Evolutionary conservation across 2,329 filamentous ascomycete genomes (phyloP).

Genomic region (Epichloe brachyelytri): DNA sequence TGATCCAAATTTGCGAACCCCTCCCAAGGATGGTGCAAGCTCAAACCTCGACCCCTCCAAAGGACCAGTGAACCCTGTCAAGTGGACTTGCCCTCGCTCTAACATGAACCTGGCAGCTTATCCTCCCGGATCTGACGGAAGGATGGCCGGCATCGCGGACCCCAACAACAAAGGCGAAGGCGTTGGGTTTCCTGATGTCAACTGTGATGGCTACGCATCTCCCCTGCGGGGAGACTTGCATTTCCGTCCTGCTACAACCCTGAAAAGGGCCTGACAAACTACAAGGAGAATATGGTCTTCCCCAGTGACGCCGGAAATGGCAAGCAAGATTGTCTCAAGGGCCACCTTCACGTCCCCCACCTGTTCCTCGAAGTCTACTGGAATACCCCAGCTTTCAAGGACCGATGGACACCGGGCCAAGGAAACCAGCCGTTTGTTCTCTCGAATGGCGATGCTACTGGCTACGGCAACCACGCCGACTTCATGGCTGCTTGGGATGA

Average conservation of each 20-base stretch:
- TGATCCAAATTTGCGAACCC: constrained; percentile 42
- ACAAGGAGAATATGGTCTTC: constrained; percentile 53
- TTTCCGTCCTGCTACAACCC: constrained; percentile 65
- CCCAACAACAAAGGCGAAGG: constrained; percentile 41
- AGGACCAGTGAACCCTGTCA: constrained; percentile 39
- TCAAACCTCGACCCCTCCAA: constrained; percentile 37
- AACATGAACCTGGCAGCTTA: constrained; percentile 37
- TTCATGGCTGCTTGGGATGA: constrained; percentile 64
- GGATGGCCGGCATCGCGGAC: constrained; percentile 40
- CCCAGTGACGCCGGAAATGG: constrained; percentile 35
- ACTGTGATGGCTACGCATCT: constrained; percentile 51
- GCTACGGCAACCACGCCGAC: constrained; percentile 58
- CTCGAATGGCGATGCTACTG: constrained; percentile 55
- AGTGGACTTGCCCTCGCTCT: constrained; percentile 49
- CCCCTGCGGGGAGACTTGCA: constrained; percentile 54
- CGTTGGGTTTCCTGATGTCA: constrained; percentile 54
- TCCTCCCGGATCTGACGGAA: constrained; percentile 40
- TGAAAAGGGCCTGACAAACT: constrained; percentile 42
- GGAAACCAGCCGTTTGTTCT: constrained; percentile 54
- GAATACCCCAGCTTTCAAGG: constrained; percentile 39
- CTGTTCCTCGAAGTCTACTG: constrained; percentile 49
- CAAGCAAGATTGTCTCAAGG: constrained; percentile 40
- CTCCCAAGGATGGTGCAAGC: constrained; percentile 38
- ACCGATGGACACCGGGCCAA: constrained; percentile 40
- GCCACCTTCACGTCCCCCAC: constrained; percentile 42